Conservation (phyloP, 2,329 filamentous ascomycete species). For the Fusarium sterilihyphosum region DNA sequence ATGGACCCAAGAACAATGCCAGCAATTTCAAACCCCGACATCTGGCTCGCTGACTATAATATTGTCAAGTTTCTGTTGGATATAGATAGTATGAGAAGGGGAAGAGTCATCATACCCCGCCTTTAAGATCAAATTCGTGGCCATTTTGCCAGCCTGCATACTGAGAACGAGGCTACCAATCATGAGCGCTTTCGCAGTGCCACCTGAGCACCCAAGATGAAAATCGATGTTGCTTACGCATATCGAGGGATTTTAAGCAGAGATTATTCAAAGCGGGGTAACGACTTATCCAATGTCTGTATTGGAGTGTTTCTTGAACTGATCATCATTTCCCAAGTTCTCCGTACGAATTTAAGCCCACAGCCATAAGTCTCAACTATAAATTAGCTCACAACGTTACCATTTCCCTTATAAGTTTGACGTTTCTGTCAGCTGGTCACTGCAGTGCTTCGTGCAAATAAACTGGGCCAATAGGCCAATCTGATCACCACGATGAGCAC, state of each 20-base stretch:
- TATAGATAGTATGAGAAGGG: background rate
- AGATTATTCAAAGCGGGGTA: background rate
- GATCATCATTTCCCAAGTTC: background rate
- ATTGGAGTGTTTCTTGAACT: background rate
- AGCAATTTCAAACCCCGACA: background rate
- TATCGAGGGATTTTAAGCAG: background rate
- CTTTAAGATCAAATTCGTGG: background rate
- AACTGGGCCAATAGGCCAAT: background rate
- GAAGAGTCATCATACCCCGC: background rate
- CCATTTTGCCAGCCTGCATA: background rate
- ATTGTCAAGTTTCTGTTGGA: accelerated
- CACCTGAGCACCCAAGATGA: background rate
- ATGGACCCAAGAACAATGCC: background rate
- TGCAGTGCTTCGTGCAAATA: background rate
- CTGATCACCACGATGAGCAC: background rate
- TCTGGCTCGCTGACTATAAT: background rate
- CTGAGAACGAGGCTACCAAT: background rate
- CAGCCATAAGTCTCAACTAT: background rate
- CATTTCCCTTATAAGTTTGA: background rate
- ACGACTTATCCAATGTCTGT: too few relatives aligned
- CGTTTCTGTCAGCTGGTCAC: accelerated
- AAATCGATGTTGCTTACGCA: background rate
- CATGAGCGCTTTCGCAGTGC: accelerated
- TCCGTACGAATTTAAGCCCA: background rate
- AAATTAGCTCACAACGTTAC: background rate